Conservation (phyloP, 73 alveolate genomes). For the Blepharisma japonicum region DNA sequence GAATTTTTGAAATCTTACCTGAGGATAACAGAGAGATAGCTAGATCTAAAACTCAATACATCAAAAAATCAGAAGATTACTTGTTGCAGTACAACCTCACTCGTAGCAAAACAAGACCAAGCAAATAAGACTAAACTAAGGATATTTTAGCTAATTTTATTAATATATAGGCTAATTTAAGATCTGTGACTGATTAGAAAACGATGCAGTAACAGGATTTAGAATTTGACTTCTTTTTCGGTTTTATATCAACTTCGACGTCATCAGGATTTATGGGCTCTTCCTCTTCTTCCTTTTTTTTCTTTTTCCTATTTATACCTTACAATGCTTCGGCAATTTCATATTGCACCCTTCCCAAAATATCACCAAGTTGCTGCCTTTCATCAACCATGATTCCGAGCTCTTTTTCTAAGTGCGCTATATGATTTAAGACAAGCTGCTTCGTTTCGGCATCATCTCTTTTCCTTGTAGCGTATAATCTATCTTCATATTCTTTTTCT, state of each 20-base stretch:
- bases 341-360: neutral
- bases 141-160: too few relatives aligned
- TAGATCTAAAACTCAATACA: neutral
- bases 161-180: too few relatives aligned
- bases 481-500: neutral
- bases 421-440: neutral
- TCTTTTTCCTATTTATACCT: neutral
- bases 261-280: too few relatives aligned
- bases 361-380: neutral
- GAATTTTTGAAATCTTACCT: constrained; percentile 54
- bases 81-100: too few relatives aligned
- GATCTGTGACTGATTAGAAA: too few relatives aligned
- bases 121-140: too few relatives aligned
- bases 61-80: too few relatives aligned
- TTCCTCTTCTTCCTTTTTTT: neutral
- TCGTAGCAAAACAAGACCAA: too few relatives aligned
- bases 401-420: neutral
- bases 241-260: too few relatives aligned
- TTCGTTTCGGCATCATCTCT: neutral
- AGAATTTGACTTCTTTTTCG: too few relatives aligned
- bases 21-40: constrained; percentile 6
- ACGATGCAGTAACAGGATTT: too few relatives aligned
- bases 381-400: neutral
- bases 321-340: neutral
- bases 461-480: neutral